Evolutionary conservation across 2,329 filamentous ascomycete species (phyloP).

Genomic region (Zarea fungicola): DNA sequence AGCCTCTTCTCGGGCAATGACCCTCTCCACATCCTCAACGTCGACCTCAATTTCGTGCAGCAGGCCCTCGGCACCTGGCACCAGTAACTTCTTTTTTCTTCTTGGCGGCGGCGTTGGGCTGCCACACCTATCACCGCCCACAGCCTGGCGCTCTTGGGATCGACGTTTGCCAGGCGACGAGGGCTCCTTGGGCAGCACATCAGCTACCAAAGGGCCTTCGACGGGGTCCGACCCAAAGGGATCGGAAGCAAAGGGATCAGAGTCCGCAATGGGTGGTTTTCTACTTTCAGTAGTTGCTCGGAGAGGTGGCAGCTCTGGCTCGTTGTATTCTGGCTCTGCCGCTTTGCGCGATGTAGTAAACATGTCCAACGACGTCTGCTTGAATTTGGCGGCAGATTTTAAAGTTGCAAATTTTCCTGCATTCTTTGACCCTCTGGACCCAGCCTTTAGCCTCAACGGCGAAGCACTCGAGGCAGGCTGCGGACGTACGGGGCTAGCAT

Average conservation of each 20-base stretch:
- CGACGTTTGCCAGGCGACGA: slow-evolving; percentile 7
- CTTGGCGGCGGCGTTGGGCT: slow-evolving; percentile 6
- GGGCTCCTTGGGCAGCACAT: not conserved
- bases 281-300: not conserved
- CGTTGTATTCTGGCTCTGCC: not conserved
- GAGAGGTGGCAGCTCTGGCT: not conserved
- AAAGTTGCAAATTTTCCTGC: not conserved
- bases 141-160: slow-evolving; percentile 4
- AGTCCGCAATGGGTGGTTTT: no score
- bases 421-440: not conserved
- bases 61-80: slow-evolving; percentile 2
- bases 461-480: slow-evolving; percentile 18
- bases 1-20: not conserved
- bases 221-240: not conserved
- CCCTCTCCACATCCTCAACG: not conserved
- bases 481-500: slow-evolving; percentile 23
- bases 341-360: slow-evolving; percentile 20
- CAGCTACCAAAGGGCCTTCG: not conserved
- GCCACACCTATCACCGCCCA: not conserved
- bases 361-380: slow-evolving; percentile 30
- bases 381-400: slow-evolving; percentile 18
- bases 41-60: slow-evolving; percentile 11
- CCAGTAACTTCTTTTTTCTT: slow-evolving; percentile 12
- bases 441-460: not conserved
- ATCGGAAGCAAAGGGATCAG: slow-evolving; percentile 1